These are phyloP conservation scores for Leptographium flavum DNA, from an alignment of 2,329 filamentous ascomycete species.

Conservation along the genomic window DNA sequence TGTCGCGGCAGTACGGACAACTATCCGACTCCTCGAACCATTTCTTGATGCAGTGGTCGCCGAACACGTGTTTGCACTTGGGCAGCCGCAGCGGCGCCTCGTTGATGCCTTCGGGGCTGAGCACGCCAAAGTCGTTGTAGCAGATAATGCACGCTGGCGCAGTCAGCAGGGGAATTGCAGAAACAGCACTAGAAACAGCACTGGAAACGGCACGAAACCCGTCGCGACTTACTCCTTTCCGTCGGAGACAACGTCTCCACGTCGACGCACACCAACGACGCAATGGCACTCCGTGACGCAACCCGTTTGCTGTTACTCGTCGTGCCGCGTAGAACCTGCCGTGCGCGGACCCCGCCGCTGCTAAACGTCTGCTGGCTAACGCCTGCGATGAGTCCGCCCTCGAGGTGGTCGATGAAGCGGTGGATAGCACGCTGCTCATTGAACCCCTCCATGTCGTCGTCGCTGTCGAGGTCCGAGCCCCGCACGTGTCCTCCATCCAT, in stretches of 20 bases:
- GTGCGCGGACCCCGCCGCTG: constrained; percentile 22
- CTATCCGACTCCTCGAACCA: constrained; percentile 50
- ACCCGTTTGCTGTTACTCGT: constrained; percentile 28
- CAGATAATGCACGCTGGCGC: constrained; percentile 44
- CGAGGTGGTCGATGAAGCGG: constrained; percentile 1
- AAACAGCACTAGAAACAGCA: constrained; percentile 1
- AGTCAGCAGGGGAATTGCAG: background rate
- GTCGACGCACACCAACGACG: constrained; percentile 30
- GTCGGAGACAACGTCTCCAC: constrained; percentile 28
- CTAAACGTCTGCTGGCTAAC: too few relatives aligned
- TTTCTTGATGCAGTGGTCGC: constrained; percentile 48
- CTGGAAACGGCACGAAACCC: background rate
- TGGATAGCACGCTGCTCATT: background rate
- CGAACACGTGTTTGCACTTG: constrained; percentile 50
- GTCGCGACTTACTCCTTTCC: constrained; percentile 30
- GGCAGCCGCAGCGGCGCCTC: constrained; percentile 45
- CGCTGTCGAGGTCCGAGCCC: background rate
- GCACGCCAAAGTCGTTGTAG: constrained; percentile 45
- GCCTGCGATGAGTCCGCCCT: background rate
- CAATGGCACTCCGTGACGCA: constrained; percentile 31
- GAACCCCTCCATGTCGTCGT: background rate
- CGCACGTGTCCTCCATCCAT: background rate
- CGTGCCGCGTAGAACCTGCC: constrained; percentile 32
- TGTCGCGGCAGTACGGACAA: constrained; percentile 51
- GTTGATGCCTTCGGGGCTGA: constrained; percentile 41